Evolutionary conservation across 2,329 filamentous ascomycete species (phyloP), one percentile per base, ranked within the genome.

Genomic region (Aureobasidium musti): DNA sequence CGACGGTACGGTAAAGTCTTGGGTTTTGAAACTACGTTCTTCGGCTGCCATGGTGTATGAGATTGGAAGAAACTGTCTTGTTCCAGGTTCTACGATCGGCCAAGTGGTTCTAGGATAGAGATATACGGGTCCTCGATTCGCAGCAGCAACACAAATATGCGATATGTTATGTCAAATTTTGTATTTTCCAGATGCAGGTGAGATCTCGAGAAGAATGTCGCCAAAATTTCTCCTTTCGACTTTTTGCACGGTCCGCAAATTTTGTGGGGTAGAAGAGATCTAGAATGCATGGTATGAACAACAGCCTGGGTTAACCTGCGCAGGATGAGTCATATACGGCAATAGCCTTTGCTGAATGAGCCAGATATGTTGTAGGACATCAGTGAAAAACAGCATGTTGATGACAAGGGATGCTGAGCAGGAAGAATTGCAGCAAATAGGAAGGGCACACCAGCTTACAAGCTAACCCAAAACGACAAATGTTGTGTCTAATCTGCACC

Each of bases 151-250:
- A 13, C 39, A 4, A 2, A 23, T 17, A 21, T 1, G 30, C 6
- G 41, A 41, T 47, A 5, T 35, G 19, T 7, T 60, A 30, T 60
- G 28, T 35, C 17, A 10, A 35, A 23, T 10, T 19, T 10, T 19
- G 17, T 35, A 43, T 13, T 45, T 19, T 7, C 8, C 10, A 21
- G 6, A 28, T 8, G 17, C 21, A n/a, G 39, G 33, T 21, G 35
- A 11, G 56, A 60, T 60, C 14, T 39, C n/a, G 10, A 33, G 3
- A 19, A n/a, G 23, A 28, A 17, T 60, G 41, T n/a, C 30, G 41
- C 56, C 41, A 60, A 60, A 60, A 60, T 47, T 60, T 47, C 41
- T 60, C 35, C 19, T 60, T 43, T 60, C 28, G 26, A 60, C 56
- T 60, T 60, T 60, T 60, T 41, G 23, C 35, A 39, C 35, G 41